Conservation (phyloP, 768 basidiomycete genomes). For the Suillus variegatus region DNA sequence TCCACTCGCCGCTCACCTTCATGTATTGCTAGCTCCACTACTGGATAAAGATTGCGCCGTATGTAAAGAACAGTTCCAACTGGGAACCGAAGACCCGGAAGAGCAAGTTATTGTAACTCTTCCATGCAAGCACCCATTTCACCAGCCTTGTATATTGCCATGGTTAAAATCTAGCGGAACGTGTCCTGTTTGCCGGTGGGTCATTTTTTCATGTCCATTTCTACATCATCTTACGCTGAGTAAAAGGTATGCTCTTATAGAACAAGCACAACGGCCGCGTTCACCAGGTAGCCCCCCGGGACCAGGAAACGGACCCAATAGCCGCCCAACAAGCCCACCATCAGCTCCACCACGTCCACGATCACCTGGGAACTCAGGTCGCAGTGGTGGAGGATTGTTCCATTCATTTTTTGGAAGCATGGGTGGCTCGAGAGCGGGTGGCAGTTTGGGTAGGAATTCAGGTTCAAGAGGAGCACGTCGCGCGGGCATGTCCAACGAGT, state of each 20-base stretch:
- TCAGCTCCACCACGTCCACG: slow-evolving; percentile 18
- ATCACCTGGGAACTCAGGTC: slow-evolving; percentile 21
- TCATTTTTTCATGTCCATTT: background rate
- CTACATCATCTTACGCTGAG: slow-evolving; percentile 10
- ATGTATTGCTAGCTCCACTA: slow-evolving; percentile 45
- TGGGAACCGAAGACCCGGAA: slow-evolving; percentile 70
- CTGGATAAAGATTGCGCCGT: slow-evolving; percentile 86
- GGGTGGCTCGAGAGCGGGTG: slow-evolving; percentile 17
- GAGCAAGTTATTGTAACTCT: slow-evolving; percentile 80
- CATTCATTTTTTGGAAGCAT: slow-evolving; percentile 29
- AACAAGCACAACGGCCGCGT: slow-evolving; percentile 53
- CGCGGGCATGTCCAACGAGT: slow-evolving; percentile 10
- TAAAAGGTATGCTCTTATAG: slow-evolving; percentile 61
- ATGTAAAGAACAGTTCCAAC: slow-evolving; percentile 84
- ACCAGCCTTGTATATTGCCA: slow-evolving; percentile 84
- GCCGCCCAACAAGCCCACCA: slow-evolving; percentile 18
- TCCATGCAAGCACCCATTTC: slow-evolving; percentile 91
- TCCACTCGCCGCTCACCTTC: slow-evolving; percentile 6
- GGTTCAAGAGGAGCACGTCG: slow-evolving; percentile 16
- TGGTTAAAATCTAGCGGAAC: slow-evolving; percentile 94
- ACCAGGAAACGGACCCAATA: slow-evolving; percentile 14
- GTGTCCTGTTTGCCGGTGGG: slow-evolving; percentile 93
- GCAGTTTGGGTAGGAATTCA: slow-evolving; percentile 14
- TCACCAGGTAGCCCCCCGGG: slow-evolving; percentile 29
- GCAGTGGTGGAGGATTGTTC: slow-evolving; percentile 26